Conservation (phyloP, 306 rosid species). For the Prunus mume region DNA sequence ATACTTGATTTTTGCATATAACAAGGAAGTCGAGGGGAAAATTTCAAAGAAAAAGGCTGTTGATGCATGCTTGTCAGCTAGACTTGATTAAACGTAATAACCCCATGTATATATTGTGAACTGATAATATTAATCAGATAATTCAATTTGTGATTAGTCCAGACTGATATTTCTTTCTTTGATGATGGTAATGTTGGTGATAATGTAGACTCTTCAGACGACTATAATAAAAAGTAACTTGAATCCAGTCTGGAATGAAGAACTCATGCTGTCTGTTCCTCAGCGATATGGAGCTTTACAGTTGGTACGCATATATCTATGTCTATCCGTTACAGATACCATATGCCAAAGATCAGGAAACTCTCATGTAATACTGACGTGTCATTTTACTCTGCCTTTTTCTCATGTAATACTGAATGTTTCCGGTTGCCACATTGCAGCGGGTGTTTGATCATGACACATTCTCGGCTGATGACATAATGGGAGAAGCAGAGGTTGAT, state of each 20-base stretch:
- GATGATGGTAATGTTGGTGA: slow-evolving; percentile 24
- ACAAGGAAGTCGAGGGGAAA: background rate
- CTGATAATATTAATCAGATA: background rate
- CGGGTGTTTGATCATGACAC: slow-evolving; percentile 81
- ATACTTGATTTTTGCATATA: background rate
- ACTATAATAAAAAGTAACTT: slow-evolving; percentile 62
- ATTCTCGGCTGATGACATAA: slow-evolving; percentile 93
- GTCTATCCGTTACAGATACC: background rate
- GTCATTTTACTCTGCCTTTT: background rate
- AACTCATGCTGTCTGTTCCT: slow-evolving; percentile 94
- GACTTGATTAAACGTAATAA: background rate
- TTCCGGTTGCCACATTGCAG: slow-evolving; percentile 46
- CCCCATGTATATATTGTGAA: background rate
- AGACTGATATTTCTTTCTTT: background rate
- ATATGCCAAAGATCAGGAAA: background rate
- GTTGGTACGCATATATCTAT: slow-evolving; percentile 57
- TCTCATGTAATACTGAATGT: background rate
- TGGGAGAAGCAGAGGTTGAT: slow-evolving; percentile 98
- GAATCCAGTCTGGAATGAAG: slow-evolving; percentile 99
- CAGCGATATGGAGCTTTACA: slow-evolving; percentile 67
- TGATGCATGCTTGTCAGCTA: background rate
- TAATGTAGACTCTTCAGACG: slow-evolving; percentile 67
- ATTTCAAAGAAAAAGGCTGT: background rate
- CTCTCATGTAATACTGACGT: background rate
- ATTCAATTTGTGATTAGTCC: background rate